Base-by-base conservation (phyloP, 177 flowering plant species). In the Vitis hybrid region DNA sequence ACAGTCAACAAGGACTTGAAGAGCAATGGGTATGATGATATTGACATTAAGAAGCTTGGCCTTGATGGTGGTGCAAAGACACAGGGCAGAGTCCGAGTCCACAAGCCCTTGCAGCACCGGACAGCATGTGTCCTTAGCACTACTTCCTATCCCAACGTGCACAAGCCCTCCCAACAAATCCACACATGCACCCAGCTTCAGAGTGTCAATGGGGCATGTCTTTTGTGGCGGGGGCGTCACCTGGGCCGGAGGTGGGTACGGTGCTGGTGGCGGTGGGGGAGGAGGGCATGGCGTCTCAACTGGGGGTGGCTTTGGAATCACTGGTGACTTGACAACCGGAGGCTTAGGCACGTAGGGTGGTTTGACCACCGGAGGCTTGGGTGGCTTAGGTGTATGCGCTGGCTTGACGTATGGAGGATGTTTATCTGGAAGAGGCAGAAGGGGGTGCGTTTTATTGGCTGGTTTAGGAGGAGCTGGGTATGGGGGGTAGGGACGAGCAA, bases 21-120 rank as follows among this genome's bases (percentile, higher is more conserved):
- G 91, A 59, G 94, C 94, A 61, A 90, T 70, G 58, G 97, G 94
- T 1, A 91, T 13, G 68, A 90, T 51, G 60, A 88, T 68, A 60
- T 74, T 82, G 55, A 88, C 68, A 70, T 88, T 87, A 3, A 87
- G 82, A 61, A 91, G 86, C 81, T 90, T 90, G 51, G 70, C 74
- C 65, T 81, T 90, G 51, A 91, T 88, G 72, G 97, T 84, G 68
- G 94, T 90, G 79, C 96, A 92, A 0, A 92, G 89, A 69, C 96
- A 92, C 3, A 90, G 10, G 0, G 94, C 96, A 0, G 97, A 96
- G n/a, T 92, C 96, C 45, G 90, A 68, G 72, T 82, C 91, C 14
- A 76, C 72, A 9, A 92, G 84, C 45, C 91, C 96, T 45, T 79
- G 65, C 3, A 92, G 84, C 66, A 92, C 82, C 0, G 95, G 96